These are phyloP conservation scores for Baudoinia panamericana DNA, from an alignment of 495 filamentous ascomycete species.

Conservation along the genomic window DNA sequence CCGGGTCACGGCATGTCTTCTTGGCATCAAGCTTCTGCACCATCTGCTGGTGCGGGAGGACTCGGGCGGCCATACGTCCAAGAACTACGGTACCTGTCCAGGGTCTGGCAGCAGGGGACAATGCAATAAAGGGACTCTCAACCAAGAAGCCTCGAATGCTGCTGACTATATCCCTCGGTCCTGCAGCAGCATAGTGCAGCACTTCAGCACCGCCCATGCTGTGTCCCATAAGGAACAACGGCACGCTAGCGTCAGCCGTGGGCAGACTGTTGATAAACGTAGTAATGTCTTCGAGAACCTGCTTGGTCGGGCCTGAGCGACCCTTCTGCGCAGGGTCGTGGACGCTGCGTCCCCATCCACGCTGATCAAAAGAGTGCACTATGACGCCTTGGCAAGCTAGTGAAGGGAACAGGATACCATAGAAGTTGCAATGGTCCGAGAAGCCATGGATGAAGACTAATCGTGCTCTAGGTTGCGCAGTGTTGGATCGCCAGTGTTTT, in stretches of 20 bases:
- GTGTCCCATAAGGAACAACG: constrained; percentile 79
- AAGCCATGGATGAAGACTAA: constrained; percentile 76
- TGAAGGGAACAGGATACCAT: constrained; percentile 51
- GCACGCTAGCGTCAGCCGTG: constrained; percentile 33
- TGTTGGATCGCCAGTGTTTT: constrained; percentile 58
- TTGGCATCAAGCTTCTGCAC: constrained; percentile 42
- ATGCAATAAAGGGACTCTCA: constrained; percentile 56
- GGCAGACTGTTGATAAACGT: constrained; percentile 47
- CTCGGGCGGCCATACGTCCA: constrained; percentile 49
- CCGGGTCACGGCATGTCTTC: constrained; percentile 49
- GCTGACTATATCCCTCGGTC: constrained; percentile 29
- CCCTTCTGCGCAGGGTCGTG: constrained; percentile 42
- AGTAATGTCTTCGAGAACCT: constrained; percentile 63
- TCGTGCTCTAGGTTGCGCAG: constrained; percentile 46
- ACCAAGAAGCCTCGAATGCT: constrained; percentile 48
- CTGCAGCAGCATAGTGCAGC: constrained; percentile 37
- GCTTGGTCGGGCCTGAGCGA: constrained; percentile 53
- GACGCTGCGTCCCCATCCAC: constrained; percentile 46
- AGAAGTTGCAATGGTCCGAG: constrained; percentile 68
- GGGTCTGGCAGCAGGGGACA: constrained; percentile 51
- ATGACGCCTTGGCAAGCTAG: constrained; percentile 62
- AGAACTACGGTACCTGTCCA: constrained; percentile 39
- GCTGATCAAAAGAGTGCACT: constrained; percentile 66
- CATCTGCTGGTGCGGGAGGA: constrained; percentile 51
- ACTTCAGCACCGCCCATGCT: constrained; percentile 71